Base-by-base conservation (phyloP, 1,284 basidiomycete genomes). In the Tranzscheliella williamsii region DNA sequence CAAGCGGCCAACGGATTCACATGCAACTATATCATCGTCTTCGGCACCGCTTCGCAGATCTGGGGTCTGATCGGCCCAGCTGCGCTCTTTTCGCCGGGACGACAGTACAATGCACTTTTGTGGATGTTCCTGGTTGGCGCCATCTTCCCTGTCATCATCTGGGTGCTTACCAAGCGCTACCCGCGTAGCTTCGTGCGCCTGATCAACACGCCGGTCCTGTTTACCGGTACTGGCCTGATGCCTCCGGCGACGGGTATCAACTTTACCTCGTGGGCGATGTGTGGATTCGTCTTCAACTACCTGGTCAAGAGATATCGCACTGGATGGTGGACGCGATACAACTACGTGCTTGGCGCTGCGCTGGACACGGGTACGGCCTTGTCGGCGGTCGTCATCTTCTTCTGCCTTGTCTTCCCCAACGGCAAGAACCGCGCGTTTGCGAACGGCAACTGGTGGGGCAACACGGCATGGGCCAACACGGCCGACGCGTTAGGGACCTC, bases 211-310 rank as follows among this genome's bases (percentile, higher is more conserved):
- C 73, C 73, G 24, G 64, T 74, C 42, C 63, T 75, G 31, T 71
- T 74, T 41, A 61, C 66, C 16, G 70, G 63, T 33, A 72, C 66
- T 8, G 69, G 70, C 39, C 57, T 66, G 24, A 53, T 72, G 35
- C 73, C 67, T n/a, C 79, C 78, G 27, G 77, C 78, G 23, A 78
- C 75, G 36, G 56, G 75, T 29, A 67, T 73, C 38, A 76, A 78
- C 60, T 70, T 50, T 31, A 52, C 63, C 39, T 32, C 65, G 8
- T 73, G 69, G 58, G 72, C 67, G 23, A 39, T 85, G 39, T 81
- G 81, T 31, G 90, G 78, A n/a, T 79, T 79, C 67, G 18, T 78
- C 42, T 78, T 78, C 67, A 76, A 79, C 66, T 77, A 77, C 50
- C 39, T 73, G 17, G 56, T 79, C 41, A 68, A 75, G 26, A 64